Evolutionary conservation across 2,329 filamentous ascomycete genomes (phyloP).

Genomic region (Cordyceps farinosa): DNA sequence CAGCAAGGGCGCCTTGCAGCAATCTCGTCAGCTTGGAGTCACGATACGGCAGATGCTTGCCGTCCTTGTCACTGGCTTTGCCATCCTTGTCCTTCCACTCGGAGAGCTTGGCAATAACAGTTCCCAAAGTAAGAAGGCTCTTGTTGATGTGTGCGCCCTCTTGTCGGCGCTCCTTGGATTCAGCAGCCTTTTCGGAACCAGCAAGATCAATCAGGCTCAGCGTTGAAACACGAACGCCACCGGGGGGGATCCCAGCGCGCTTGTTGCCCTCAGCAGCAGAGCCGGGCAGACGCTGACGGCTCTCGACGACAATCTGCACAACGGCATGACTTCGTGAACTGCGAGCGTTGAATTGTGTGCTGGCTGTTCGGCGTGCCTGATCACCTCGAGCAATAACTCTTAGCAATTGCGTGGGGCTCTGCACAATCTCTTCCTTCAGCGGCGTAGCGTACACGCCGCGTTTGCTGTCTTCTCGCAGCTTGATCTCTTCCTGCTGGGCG

Average conservation of each 20-base stretch:
- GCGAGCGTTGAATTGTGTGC: slow-evolving; percentile 93
- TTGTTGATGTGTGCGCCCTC: slow-evolving; percentile 99
- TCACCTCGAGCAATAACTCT: slow-evolving; percentile 94
- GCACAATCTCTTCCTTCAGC: slow-evolving; percentile 96
- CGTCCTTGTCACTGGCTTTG: slow-evolving; percentile 72
- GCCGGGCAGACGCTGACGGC: slow-evolving; percentile 74
- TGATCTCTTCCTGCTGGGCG: slow-evolving; percentile 81
- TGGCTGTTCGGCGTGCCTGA: slow-evolving; percentile 82
- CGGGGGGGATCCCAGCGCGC: slow-evolving; percentile 68
- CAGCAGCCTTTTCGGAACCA: slow-evolving; percentile 92
- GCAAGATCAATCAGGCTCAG: slow-evolving; percentile 94
- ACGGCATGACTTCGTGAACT: slow-evolving; percentile 98
- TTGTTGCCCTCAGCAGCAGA: slow-evolving; percentile 54
- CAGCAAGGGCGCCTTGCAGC: slow-evolving; percentile 86
- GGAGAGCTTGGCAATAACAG: slow-evolving; percentile 89
- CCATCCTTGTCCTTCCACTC: slow-evolving; percentile 80
- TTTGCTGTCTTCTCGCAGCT: slow-evolving; percentile 93
- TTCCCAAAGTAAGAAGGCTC: slow-evolving; percentile 89
- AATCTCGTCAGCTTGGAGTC: slow-evolving; percentile 96
- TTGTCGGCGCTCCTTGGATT: slow-evolving; percentile 87
- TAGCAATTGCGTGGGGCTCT: slow-evolving; percentile 91
- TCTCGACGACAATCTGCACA: slow-evolving; percentile 97
- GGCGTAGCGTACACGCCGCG: slow-evolving; percentile 94
- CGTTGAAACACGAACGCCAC: slow-evolving; percentile 92
- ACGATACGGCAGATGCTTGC: slow-evolving; percentile 90